A percentile compares a stretch with the other conserved stretches of the same genome.
Conservation (phyloP, 768 basidiomycete species). For the Mycena alexandri region DNA sequence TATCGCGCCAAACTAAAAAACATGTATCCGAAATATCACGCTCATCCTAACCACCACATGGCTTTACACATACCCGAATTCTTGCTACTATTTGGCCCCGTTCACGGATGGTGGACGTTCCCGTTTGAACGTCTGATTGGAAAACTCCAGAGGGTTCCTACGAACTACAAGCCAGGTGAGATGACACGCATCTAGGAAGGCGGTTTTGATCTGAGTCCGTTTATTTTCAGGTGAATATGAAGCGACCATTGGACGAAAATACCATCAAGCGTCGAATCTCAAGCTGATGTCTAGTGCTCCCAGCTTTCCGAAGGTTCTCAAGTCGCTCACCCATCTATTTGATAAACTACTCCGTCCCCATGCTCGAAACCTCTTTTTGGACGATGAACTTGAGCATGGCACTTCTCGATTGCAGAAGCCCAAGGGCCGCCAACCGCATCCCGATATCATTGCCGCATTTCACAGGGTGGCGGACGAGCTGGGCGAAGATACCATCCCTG, state of each 20-base stretch:
- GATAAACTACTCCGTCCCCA: background rate
- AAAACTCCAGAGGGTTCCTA: constrained; percentile 39
- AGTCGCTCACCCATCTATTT: background rate
- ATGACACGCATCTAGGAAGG: too few species aligned
- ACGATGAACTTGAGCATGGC: background rate
- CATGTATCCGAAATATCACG: constrained; percentile 37
- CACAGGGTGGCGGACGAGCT: background rate
- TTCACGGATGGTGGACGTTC: constrained; percentile 52
- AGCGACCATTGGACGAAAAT: background rate
- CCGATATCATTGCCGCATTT: background rate
- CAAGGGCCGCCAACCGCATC: background rate
- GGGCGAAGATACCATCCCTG: background rate
- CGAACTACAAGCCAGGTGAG: constrained; percentile 27
- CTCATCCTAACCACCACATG: constrained; percentile 48
- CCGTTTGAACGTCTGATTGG: constrained; percentile 47
- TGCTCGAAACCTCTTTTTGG: background rate
- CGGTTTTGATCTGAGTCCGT: too few species aligned
- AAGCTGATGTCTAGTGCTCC: background rate
- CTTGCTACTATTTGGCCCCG: constrained; percentile 46
- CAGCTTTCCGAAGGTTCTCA: background rate
- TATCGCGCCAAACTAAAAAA: constrained; percentile 39
- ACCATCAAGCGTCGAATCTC: background rate
- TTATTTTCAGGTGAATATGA: constrained; percentile 1
- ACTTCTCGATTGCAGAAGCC: background rate
- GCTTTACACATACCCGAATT: constrained; percentile 47